These are phyloP conservation scores for Henckelia pumila DNA, from an alignment of 257 asterid genomes.

Conservation along the genomic window DNA sequence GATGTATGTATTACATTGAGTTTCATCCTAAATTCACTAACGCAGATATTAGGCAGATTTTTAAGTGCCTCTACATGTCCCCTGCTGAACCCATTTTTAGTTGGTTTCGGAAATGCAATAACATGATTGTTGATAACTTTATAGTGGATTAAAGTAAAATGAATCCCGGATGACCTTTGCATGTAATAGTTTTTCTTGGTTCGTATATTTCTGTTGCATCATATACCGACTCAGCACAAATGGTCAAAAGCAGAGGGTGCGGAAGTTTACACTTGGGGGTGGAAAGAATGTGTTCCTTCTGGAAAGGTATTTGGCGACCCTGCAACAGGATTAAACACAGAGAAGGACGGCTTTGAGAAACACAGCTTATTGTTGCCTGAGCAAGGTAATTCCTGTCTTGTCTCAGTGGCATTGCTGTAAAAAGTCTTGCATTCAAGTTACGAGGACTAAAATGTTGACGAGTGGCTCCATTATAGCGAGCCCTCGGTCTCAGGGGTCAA, in stretches of 20 bases:
- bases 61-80: neutral
- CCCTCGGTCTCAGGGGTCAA: constrained; percentile 74
- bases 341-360: constrained; percentile 49
- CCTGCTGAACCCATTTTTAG: neutral
- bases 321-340: constrained; percentile 45
- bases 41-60: neutral
- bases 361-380: constrained; percentile 48
- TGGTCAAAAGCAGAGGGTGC: constrained; percentile 59
- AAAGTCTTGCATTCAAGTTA: constrained; percentile 30
- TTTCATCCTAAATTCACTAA: neutral
- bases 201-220: constrained; percentile 9
- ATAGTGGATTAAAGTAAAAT: neutral
- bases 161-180: constrained; percentile 11
- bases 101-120: constrained; percentile 13
- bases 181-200: neutral
- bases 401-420: constrained; percentile 29
- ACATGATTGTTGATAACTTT: neutral
- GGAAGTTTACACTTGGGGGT: constrained; percentile 96
- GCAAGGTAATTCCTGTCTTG: constrained; percentile 56
- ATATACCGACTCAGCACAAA: constrained; percentile 19
- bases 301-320: constrained; percentile 71
- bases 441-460: constrained; percentile 42
- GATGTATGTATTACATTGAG: neutral
- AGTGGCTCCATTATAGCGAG: constrained; percentile 60
- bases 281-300: constrained; percentile 98